Evolutionary conservation across 2,329 filamentous ascomycete species (phyloP), one percentile per base, ranked within the genome.

Genomic region (Shiraia sp.): DNA sequence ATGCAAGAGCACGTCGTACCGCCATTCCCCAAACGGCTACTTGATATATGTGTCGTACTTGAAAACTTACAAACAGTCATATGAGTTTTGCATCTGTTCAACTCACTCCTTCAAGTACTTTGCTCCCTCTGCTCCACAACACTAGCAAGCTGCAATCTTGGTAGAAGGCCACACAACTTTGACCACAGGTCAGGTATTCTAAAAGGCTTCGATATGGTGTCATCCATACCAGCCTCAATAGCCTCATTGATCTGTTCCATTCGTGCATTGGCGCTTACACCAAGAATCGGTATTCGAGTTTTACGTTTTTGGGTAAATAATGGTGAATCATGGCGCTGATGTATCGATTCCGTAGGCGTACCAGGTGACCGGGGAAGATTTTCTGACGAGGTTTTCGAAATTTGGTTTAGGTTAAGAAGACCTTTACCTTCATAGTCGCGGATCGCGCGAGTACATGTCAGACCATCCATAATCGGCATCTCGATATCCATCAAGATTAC

Each of bases 391-490:
- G 10, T 16, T 29, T 15, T 17, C 3, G 24, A 30, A 4, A 16
- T 9, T 7, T 15, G 3, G 4, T 54, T 48, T 0, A 48, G n/a
- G 0, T 40, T 40, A 9, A 63, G 48, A 0, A 61, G 15, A 13
- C 57, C 57, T 31, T 55, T 44, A 2, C 45, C 40, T 45, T 65
- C 59, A 26, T 58, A 62, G 10, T 60, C 47, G 2, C 63, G 56
- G 24, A 68, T 68, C 6, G 40, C 36, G 3, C 47, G 45, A 4
- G 59, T 53, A n/a, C 62, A 65, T 2, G 59, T 59, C 2, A 68
- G 47, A 1, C 63, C 61, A 24, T 67, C 61, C 64, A 66, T 67
- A 16, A 66, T 36, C 2, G 64, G 64, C 65, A 68, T 68, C 26
- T 65, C 57, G 8, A 64, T 57, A n/a, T 65, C 63, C 57, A 65